Percentiles rank a stretch among this genome's conserved stretches.
These are phyloP conservation scores for rapeseed (Brassica napus) DNA, from an alignment of 345 rosid genomes.

Conservation along the genomic window Da-Ae NC_063436.1:17290501-17291000, in stretches of 20 bases:
- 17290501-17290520: conserved; percentile 93
- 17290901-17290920: conserved; percentile 91
- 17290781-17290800: conserved; percentile 52
- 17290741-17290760: conserved; percentile 79
- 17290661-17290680: conserved; percentile 80
- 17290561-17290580: conserved; percentile 92
- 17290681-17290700: conserved; percentile 74
- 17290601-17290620: conserved; percentile 95
- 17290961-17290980: conserved; percentile 18
- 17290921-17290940: conserved; percentile 63
- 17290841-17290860: conserved; percentile 92
- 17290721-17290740: conserved; percentile 90
- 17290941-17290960: conserved; percentile 19
- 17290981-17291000: conserved; percentile 4
- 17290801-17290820: conserved; percentile 44
- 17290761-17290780: conserved; percentile 77
- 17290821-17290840: conserved; percentile 69
- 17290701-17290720: conserved; percentile 92
- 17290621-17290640: conserved; percentile 92
- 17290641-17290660: conserved; percentile 80
- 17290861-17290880: conserved; percentile 94
- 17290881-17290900: conserved; percentile 98
- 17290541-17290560: conserved; percentile 93
- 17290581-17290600: conserved; percentile 98
- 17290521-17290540: conserved; percentile 89